Evolutionary conservation across 2,329 filamentous ascomycete genomes (phyloP).

Genomic region (Paecilomyces fulvus): DNA sequence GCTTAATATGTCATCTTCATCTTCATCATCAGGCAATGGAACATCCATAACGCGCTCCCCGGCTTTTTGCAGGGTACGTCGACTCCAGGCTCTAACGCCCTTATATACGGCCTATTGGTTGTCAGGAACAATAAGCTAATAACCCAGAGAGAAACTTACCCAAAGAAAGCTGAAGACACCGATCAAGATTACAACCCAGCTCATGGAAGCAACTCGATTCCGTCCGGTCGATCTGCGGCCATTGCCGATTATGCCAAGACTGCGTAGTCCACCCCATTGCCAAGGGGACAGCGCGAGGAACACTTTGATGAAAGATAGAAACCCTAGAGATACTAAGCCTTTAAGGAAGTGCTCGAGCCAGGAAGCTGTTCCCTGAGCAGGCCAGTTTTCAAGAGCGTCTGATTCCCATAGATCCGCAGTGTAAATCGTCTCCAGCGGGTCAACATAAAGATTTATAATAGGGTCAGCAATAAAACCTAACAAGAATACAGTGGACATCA

Average conservation of each 20-base stretch:
- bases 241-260: conserved; percentile 47
- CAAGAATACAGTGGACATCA: conserved; percentile 65
- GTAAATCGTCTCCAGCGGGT: conserved; percentile 60
- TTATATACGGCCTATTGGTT: conserved; percentile 64
- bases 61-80: conserved; percentile 63
- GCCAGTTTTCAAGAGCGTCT: conserved; percentile 24
- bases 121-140: conserved; percentile 11
- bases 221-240: conserved; percentile 57
- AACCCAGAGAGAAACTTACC: conserved; percentile 43
- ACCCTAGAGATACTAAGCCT: conserved; percentile 78
- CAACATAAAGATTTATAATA: conserved; percentile 79
- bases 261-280: conserved; percentile 67
- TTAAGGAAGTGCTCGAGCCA: conserved; percentile 85
- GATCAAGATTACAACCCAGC: conserved; percentile 68
- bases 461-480: conserved; percentile 90
- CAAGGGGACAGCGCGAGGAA: conserved; percentile 66
- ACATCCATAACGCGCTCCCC: conserved; percentile 79
- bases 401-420: conserved; percentile 36
- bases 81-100: conserved; percentile 64
- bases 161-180: conserved; percentile 72
- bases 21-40: conserved; percentile 43
- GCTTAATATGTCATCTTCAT: conserved; percentile 45
- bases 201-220: conserved; percentile 69
- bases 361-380: conserved; percentile 44
- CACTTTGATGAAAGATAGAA: conserved; percentile 77